Evolutionary conservation across 305 asterid species (phyloP), one percentile per base, ranked within the genome.

Genomic region (Rubia peregrina): DNA sequence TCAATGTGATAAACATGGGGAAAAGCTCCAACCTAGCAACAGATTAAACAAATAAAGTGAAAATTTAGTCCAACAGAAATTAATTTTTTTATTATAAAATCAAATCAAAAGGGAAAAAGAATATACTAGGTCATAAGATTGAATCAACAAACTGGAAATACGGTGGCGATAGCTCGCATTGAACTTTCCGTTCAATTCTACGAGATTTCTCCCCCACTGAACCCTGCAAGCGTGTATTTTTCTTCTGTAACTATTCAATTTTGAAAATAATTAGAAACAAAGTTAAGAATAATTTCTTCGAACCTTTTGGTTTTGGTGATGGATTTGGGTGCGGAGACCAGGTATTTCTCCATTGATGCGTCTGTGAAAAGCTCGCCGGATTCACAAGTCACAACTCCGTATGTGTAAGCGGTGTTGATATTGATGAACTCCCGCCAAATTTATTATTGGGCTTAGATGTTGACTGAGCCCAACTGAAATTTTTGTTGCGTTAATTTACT

Each of bases 1-100:
- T 84, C 42, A 59, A 84, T 82, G 80, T 89, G 95, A 80, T 93
- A 93, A 44, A 57, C 65, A 73, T 93, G 97, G 73, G 89, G 95
- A 80, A 88, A 86, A 21, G 73, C 83, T 79, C 86, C 91, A 69
- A 81, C 62, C 97, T 89, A 68, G 38, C 36, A 40, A 56, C 33
- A 63, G 61, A 71, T 76, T 44, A 79, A 73, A 67, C 38, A 53
- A 4, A 73, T 10, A 67, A 65, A 17, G 4, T 6, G 61, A 61
- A 51, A 51, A 26, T 7, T 38, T 22, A 49, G 41, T 61, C 41
- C 51, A n/a, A 4, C 6, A 19, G 26, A 26, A 26, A 26, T 26
- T 26, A 26, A n/a, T n/a, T n/a, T n/a, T 26, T 26, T 26, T 26
- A 0, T 26, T 26, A 26, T 26, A 26, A 38, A 53, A 46, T 44